These are phyloP conservation scores for Gentiana dahurica DNA, from an alignment of 257 asterid species.

Conservation along the genomic window DNA sequence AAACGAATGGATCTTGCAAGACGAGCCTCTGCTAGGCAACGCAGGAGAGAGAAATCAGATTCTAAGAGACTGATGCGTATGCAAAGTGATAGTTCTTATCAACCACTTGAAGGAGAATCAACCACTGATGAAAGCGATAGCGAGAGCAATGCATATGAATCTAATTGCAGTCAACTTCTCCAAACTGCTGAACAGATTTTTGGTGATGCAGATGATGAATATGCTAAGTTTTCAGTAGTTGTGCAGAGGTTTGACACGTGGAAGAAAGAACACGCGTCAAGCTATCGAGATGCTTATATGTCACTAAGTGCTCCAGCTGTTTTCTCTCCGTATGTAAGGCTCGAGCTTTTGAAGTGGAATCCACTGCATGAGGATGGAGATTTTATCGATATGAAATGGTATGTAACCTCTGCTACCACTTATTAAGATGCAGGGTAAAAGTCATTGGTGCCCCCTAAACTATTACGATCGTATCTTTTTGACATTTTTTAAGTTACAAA, in stretches of 20 bases:
- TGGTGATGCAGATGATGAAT: conserved; percentile 83
- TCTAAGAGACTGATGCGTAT: conserved; percentile 48
- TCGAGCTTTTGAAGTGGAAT: conserved; percentile 98
- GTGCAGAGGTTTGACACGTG: conserved; percentile 66
- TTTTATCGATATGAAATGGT: conserved; percentile 87
- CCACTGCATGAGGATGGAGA: conserved; percentile 87
- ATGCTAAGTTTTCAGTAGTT: conserved; percentile 61
- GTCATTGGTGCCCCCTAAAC: no score
- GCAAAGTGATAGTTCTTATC: conserved; percentile 36
- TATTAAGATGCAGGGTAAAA: no score
- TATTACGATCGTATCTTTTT: no score
- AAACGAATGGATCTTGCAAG: conserved; percentile 68
- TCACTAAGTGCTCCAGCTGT: conserved; percentile 64
- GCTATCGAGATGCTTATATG: conserved; percentile 95
- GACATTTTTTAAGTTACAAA: no score
- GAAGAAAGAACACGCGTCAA: conserved; percentile 69
- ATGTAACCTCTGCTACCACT: conserved; percentile 10
- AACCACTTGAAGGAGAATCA: conserved; percentile 81
- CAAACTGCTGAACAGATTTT: conserved; percentile 70
- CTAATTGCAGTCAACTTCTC: conserved; percentile 64
- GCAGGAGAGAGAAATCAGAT: conserved; percentile 60
- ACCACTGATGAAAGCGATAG: conserved; percentile 98
- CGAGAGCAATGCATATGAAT: conserved; percentile 70
- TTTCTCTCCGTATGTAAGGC: conserved; percentile 87
- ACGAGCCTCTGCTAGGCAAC: conserved; percentile 59